Evolutionary conservation across 371 early-diverging fungal genomes (phyloP).

Genomic region (Mortierella sp.): DNA sequence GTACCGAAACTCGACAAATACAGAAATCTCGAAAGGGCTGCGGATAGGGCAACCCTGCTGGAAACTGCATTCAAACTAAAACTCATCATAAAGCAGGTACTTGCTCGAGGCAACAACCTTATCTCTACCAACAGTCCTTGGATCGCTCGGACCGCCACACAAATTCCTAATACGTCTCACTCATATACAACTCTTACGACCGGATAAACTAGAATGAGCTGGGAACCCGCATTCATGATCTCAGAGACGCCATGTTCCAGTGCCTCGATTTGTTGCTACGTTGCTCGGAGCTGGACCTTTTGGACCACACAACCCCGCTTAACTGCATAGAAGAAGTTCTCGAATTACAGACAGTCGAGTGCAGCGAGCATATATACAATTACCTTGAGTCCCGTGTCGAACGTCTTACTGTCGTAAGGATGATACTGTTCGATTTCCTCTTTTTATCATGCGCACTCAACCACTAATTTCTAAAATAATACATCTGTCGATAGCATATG

Average conservation of each 20-base stretch:
- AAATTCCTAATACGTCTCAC: slow-evolving; percentile 2
- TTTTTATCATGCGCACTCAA: not conserved
- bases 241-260: slow-evolving; percentile 36
- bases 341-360: slow-evolving; percentile 74
- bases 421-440: not conserved
- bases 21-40: slow-evolving; percentile 19
- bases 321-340: slow-evolving; percentile 75
- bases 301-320: slow-evolving; percentile 65
- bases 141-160: slow-evolving; percentile 1
- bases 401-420: slow-evolving; percentile 67
- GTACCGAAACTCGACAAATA: slow-evolving; percentile 25
- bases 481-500: slow-evolving; percentile 67
- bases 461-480: not conserved
- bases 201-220: slow-evolving; percentile 34
- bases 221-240: slow-evolving; percentile 20
- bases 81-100: slow-evolving; percentile 45
- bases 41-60: slow-evolving; percentile 23
- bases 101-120: not conserved
- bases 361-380: slow-evolving; percentile 69
- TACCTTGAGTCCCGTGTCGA: slow-evolving; percentile 72
- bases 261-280: slow-evolving; percentile 44
- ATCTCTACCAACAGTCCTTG: not conserved
- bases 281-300: slow-evolving; percentile 38
- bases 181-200: not conserved
- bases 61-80: slow-evolving; percentile 50